phyloP scores from a whole-genome alignment of 202 grass and related monocot genomes.

The Tripidium arundinaceum region DNA sequence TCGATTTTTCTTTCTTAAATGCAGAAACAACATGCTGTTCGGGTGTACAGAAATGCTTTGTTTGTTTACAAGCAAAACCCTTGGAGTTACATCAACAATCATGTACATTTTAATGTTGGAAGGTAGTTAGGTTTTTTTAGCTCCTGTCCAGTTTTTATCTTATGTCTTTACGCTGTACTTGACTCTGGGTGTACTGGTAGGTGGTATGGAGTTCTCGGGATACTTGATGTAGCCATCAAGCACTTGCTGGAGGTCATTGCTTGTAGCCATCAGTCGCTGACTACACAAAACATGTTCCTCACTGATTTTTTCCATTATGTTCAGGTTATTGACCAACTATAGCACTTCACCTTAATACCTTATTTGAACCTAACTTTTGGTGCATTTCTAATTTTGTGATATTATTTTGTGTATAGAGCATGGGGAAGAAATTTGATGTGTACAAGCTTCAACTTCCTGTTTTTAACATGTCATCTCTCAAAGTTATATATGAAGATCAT shows the following conservation, averaged over 20 bases:
- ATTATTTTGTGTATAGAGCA: conserved; percentile 47
- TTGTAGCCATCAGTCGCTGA: conserved; percentile 80
- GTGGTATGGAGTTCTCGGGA: conserved; percentile 95
- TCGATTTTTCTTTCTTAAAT: conserved; percentile 30
- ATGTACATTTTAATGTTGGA: conserved; percentile 98
- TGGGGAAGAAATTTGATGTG: conserved; percentile 79
- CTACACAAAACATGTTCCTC: conserved; percentile 86
- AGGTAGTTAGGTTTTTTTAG: conserved; percentile 56
- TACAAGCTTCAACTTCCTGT: conserved; percentile 88
- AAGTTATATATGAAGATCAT: conserved; percentile 90
- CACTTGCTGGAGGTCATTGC: conserved; percentile 94
- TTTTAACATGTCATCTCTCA: conserved; percentile 82
- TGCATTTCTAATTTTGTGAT: conserved; percentile 27
- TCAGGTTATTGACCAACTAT: conserved; percentile 56
- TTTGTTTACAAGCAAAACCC: conserved; percentile 88
- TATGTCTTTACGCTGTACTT: conserved; percentile 31
- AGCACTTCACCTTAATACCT: not conserved
- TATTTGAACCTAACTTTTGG: conserved; percentile 9
- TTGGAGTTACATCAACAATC: conserved; percentile 98
- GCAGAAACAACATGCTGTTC: conserved; percentile 95
- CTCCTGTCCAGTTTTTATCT: conserved; percentile 24
- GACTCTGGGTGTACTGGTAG: conserved; percentile 40
- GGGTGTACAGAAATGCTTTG: conserved; percentile 87
- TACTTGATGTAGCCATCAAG: conserved; percentile 88
- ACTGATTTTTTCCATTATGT: conserved; percentile 90